Base-by-base conservation (phyloP, 2,329 filamentous ascomycete species). In the Plectosphaerella plurivora region DNA sequence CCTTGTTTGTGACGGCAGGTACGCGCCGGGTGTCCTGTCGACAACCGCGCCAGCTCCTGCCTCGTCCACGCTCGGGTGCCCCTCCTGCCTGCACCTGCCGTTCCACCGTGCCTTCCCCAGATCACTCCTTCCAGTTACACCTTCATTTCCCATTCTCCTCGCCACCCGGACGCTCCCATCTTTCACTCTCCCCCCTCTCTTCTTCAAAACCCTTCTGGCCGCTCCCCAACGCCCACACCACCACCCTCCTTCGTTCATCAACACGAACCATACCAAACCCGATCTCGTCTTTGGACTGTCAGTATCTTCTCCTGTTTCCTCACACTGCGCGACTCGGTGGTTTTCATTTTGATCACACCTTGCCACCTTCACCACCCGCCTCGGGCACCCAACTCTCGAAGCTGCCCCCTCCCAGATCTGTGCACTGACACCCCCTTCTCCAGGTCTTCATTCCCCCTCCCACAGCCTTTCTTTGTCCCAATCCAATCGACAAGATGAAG, bases 401-500 rank as follows among this genome's bases (percentile, higher is more conserved):
- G 22, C 11, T 8, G 7, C 8, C 28, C 4, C 28, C 28, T 33
- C 8, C 28, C 28, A 33, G 28, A 33, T 33, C 28, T 33, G 28
- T 10, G 28, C 28, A 9, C 28, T 33, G 28, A 33, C 28, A 33
- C 28, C 28, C 8, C 22, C 11, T 33, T 33, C 11, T 33, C 28
- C 28, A 33, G 28, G 28, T 33, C 11, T 33, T 12, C 28, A 12
- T 33, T 33, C 7, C 28, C 3, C 28, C 28, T 33, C 28, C 9
- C 28, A 10, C 28, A 33, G 7, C 11, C 28, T 53, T 53, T 45
- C 54, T 56, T 51, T 62, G 54, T 68, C 69, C 59, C 64, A 59
- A 63, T 60, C 55, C 61, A 64, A 65, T 58, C 59, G 63, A 59
- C 71, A 79, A 72, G 59, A 82, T 81, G 78, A 82, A 80, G 76